Percentiles rank a stretch among this genome's conserved stretches.
These are phyloP conservation scores for Chondrostereum purpureum DNA, from an alignment of 1,284 basidiomycete species.

Conservation along the genomic window DNA sequence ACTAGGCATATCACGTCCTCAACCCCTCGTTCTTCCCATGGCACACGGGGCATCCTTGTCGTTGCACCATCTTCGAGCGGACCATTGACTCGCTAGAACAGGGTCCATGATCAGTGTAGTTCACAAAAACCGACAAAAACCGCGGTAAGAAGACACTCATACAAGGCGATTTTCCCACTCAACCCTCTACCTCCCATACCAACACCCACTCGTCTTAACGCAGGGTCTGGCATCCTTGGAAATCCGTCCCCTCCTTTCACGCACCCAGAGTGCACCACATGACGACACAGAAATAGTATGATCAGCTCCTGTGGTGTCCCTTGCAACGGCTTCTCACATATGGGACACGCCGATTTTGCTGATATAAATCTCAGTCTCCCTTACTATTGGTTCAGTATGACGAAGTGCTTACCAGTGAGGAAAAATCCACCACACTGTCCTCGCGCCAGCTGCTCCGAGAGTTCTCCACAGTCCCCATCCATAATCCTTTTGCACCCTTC, in stretches of 20 bases:
- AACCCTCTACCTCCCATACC: slow-evolving; percentile 32
- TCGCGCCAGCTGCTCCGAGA: slow-evolving; percentile 64
- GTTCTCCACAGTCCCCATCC: slow-evolving; percentile 71
- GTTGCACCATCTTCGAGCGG: not conserved
- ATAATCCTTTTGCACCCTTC: slow-evolving; percentile 88
- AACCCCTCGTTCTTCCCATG: not conserved
- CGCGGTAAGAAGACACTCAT: not conserved
- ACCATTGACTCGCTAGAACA: slow-evolving; percentile 2
- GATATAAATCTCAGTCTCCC: not conserved
- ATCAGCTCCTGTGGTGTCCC: slow-evolving; percentile 51
- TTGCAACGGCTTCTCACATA: slow-evolving; percentile 60
- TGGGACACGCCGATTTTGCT: slow-evolving; percentile 59
- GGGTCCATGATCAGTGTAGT: not conserved
- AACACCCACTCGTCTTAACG: slow-evolving; percentile 33
- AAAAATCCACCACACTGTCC: slow-evolving; percentile 78
- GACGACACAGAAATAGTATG: slow-evolving; percentile 82
- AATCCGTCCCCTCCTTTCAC: slow-evolving; percentile 49
- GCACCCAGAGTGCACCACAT: slow-evolving; percentile 78
- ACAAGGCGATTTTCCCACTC: slow-evolving; percentile 21
- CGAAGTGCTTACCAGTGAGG: slow-evolving; percentile 48
- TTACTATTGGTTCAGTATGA: slow-evolving; percentile 2
- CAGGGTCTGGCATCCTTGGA: slow-evolving; percentile 43
- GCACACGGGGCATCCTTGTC: slow-evolving; percentile 2
- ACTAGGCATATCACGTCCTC: not conserved
- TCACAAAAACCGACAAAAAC: not conserved